Base-by-base conservation (phyloP, 768 basidiomycete genomes). In the Suillus lakei region DNA sequence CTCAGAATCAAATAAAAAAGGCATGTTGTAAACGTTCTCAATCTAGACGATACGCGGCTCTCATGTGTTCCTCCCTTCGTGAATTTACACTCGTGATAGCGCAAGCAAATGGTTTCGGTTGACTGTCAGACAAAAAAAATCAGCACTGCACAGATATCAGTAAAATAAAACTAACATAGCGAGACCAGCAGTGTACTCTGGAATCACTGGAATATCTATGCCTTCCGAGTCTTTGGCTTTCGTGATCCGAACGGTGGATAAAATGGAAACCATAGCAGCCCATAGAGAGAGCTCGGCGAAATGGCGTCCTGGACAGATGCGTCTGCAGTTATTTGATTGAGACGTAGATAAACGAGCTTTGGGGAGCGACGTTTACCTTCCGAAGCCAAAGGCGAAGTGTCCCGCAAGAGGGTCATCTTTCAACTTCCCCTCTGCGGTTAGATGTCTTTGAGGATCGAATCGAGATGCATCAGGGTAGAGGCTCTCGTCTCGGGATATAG, bases 241-340 rank as follows among this genome's bases (percentile, higher is more conserved):
- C 60, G 66, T 39, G 38, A 66, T 66, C 16, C 46, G 59, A 30
- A 61, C 36, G 23, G 58, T 56, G n/a, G 66, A 60, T 28, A 66
- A 43, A 26, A 66, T 64, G 16, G 39, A 36, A 21, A 34, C 32
- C 26, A 63, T 10, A 15, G 64, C 38, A 39, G 62, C 62, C 61
- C 61, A 65, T 26, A 65, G 10, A 28, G 62, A 43, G 21, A 34
- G 23, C n/a, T 61, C 56, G 2, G 61, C 61, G 6, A 65, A 54
- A 36, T 65, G 51, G 39, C 41, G 64, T 6, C 64, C 64, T 8
- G 64, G 64, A 34, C 61, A 65, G 46, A 63, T 64, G 28, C 56
- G 56, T 38, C 56, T 58, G 4, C 2, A 12, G 51, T 30, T 5
- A 18, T 30, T 26, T 26, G 23, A 39, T 18, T 39, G 56, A 58